phyloP scores from a whole-genome alignment of 1,139 yeast species.

The Zhuliangozyma blackwelliae region DNA sequence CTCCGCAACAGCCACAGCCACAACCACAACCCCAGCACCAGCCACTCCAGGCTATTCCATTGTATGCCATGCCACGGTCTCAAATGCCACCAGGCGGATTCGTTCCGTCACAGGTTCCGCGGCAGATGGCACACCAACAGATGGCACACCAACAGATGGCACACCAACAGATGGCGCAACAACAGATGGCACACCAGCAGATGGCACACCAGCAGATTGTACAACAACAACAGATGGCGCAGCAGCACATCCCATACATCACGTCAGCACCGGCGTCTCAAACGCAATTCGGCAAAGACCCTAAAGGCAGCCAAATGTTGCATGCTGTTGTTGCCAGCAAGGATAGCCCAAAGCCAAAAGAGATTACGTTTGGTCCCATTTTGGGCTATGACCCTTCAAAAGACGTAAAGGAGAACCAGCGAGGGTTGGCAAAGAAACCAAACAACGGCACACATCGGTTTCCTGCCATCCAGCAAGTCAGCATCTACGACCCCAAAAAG shows the following conservation, averaged over 20 bases:
- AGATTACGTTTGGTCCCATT: slow-evolving; percentile 40
- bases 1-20: slow-evolving; percentile 1
- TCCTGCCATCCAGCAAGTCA: slow-evolving; percentile 30
- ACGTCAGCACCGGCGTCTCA: background rate
- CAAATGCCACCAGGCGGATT: background rate
- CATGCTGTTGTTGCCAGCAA: slow-evolving; percentile 13
- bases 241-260: background rate
- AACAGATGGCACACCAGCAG: background rate
- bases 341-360: slow-evolving; percentile 19
- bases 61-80: background rate
- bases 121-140: background rate
- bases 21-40: slow-evolving; percentile 8
- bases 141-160: background rate
- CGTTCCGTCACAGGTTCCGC: background rate
- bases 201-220: background rate
- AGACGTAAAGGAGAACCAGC: slow-evolving; percentile 19
- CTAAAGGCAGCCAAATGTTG: slow-evolving; percentile 4
- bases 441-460: slow-evolving; percentile 24
- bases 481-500: slow-evolving; percentile 34
- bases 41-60: background rate
- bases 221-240: background rate
- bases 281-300: background rate
- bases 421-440: slow-evolving; percentile 13
- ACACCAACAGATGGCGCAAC: background rate
- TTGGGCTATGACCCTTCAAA: slow-evolving; percentile 41